Conservation (phyloP, 805 yeast genomes). For the Blastobotrys muscicola region DNA sequence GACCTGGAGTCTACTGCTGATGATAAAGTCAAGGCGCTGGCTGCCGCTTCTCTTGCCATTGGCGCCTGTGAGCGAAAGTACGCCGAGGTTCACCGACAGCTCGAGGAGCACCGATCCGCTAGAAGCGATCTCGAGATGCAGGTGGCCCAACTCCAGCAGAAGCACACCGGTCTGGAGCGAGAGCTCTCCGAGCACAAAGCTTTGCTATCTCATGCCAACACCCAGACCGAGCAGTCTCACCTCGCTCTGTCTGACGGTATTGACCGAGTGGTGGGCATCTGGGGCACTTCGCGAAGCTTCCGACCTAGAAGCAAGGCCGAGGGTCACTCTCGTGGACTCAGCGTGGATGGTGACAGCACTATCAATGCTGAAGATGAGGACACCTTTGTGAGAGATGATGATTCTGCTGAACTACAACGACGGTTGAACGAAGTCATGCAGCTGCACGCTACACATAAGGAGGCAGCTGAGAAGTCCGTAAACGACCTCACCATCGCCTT, state of each 20-base stretch:
- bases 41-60: conserved; percentile 20
- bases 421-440: conserved; percentile 6
- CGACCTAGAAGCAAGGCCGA: neutral
- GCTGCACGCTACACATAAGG: conserved; percentile 20
- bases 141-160: conserved; percentile 10
- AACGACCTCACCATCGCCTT: conserved; percentile 14
- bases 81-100: conserved; percentile 9
- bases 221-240: conserved; percentile 15
- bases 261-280: conserved; percentile 16
- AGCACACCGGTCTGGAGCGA: conserved; percentile 12
- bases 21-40: conserved; percentile 18
- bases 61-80: conserved; percentile 16
- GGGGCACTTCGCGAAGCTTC: conserved; percentile 13
- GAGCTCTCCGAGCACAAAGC: conserved; percentile 15
- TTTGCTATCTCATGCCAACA: conserved; percentile 10
- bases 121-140: conserved; percentile 12
- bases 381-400: conserved; percentile 3
- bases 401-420: conserved; percentile 4
- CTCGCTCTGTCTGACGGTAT: conserved; percentile 17
- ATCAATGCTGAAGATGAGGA: conserved; percentile 8
- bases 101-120: conserved; percentile 12
- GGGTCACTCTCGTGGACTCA: neutral
- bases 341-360: neutral
- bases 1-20: conserved; percentile 16
- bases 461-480: conserved; percentile 24